Evolutionary conservation across 164 flowering plant genomes (phyloP), one percentile per base, ranked within the genome.

Genomic region (Buxus sempervirens): DNA sequence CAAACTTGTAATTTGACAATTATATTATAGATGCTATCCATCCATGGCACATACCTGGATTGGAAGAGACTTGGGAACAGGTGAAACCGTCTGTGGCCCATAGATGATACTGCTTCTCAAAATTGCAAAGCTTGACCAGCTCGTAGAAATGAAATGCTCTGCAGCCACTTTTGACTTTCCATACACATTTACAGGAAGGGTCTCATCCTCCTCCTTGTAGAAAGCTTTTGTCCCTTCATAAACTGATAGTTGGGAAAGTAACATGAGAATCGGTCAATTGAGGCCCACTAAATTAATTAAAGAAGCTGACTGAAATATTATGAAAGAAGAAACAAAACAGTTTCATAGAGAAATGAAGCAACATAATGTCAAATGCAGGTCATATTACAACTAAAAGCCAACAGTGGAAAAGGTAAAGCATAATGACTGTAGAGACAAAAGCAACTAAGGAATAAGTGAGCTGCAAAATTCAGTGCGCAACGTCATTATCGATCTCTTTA

Each of bases 21-120:
- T 45, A 45, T 15, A 45, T 45, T 45, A 45, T 15, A 45, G 1
- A 45, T 10, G 51, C 3, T 3, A 32, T 45, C 18, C 13, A 25
- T 51, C n/a, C 55, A 42, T 25, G 48, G 51, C 15, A 58, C 38
- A 53, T n/a, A 87, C 98, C 96, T 91, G 98, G 77, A 88, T 79
- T 32, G 97, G 98, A 75, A 94, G 96, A 71, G 95, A 85, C 72
- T 90, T 91, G 42, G 89, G 76, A 69, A 94, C 84, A 28, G 97
- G 97, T 36, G 93, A 85, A 57, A 91, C 54, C 8, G 92, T 82
- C 71, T 91, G 95, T 24, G 95, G 95, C 25, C 98, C 98, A 76
- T 77, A 83, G 53, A 94, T 91, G 65, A 94, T 91, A 76, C 98
- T 94, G 81, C 97, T 90, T 81, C 98, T 91, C 79, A 94, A 75